phyloP scores from a whole-genome alignment of 1,139 yeast species.

The Debaryomycetaceae sp. region DNA sequence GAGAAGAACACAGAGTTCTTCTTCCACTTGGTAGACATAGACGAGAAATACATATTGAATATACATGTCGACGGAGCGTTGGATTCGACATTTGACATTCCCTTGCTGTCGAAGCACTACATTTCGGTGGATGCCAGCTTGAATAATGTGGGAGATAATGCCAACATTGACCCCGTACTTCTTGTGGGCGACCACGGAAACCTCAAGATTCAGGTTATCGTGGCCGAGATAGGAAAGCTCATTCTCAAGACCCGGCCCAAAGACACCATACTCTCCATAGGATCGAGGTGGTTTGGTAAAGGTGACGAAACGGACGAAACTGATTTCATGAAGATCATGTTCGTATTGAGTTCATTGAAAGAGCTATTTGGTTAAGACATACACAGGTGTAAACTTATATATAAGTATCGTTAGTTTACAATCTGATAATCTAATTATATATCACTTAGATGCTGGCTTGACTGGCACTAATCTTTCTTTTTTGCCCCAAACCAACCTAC shows the following conservation, averaged over 20 bases:
- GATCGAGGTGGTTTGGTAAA: slow-evolving; percentile 43
- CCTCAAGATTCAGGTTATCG: slow-evolving; percentile 39
- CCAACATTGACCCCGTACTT: slow-evolving; percentile 35
- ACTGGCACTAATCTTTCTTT: slow-evolving; percentile 69
- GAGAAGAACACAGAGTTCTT: slow-evolving; percentile 17
- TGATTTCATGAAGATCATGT: slow-evolving; percentile 43
- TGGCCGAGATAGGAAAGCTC: slow-evolving; percentile 42
- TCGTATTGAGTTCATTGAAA: slow-evolving; percentile 34
- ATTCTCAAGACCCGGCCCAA: slow-evolving; percentile 26
- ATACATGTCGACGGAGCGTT: slow-evolving; percentile 35
- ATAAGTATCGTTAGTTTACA: not conserved
- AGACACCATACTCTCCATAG: slow-evolving; percentile 35
- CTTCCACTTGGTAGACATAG: slow-evolving; percentile 36
- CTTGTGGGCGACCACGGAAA: slow-evolving; percentile 40
- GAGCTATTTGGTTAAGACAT: slow-evolving; percentile 9
- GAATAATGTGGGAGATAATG: slow-evolving; percentile 17
- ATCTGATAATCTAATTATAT: not conserved
- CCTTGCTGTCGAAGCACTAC: slow-evolving; percentile 33
- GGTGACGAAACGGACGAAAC: slow-evolving; percentile 28
- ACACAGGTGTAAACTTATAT: not conserved
- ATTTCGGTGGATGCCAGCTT: slow-evolving; percentile 13
- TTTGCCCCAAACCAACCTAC: slow-evolving; percentile 71
- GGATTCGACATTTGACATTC: slow-evolving; percentile 42
- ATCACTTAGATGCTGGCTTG: slow-evolving; percentile 30
- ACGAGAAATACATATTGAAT: slow-evolving; percentile 33